Percentiles rank a stretch among this genome's conserved stretches.
Evolutionary conservation across 306 rosid genomes (phyloP).

Genomic region (Vigna radiata): DNA sequence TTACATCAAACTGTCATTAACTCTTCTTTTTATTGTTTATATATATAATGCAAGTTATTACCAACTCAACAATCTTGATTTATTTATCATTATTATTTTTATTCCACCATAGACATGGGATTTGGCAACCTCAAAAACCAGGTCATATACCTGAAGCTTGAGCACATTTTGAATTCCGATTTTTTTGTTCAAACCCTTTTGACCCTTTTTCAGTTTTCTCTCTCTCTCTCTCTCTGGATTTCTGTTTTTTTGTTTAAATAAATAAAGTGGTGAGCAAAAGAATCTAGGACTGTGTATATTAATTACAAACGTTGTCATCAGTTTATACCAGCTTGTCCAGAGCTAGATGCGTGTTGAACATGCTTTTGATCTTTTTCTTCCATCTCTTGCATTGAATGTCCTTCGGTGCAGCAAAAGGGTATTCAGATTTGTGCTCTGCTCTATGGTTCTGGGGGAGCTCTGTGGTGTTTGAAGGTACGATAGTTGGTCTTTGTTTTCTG

Average conservation of each 20-base stretch:
- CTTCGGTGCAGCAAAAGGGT: slow-evolving; percentile 16
- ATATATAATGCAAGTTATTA: neutral
- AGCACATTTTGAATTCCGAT: slow-evolving; percentile 23
- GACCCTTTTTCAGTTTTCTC: neutral
- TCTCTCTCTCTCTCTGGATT: neutral
- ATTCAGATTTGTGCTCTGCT: slow-evolving; percentile 32
- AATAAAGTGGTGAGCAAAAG: slow-evolving; percentile 11
- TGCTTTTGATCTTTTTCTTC: slow-evolving; percentile 29
- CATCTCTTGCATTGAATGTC: slow-evolving; percentile 28
- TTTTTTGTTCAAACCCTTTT: slow-evolving; percentile 10
- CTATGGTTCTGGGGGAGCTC: slow-evolving; percentile 22
- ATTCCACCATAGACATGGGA: neutral
- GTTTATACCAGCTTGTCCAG: slow-evolving; percentile 48
- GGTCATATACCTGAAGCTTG: neutral
- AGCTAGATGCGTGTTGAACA: slow-evolving; percentile 42
- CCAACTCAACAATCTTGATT: slow-evolving; percentile 29
- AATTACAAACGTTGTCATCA: slow-evolving; percentile 45
- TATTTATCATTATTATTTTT: neutral
- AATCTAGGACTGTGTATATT: slow-evolving; percentile 36
- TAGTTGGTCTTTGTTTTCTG: slow-evolving; percentile 22
- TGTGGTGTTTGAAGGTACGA: slow-evolving; percentile 40
- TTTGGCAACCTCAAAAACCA: slow-evolving; percentile 10
- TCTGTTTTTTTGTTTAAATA: neutral
- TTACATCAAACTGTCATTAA: slow-evolving; percentile 22
- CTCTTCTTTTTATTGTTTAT: slow-evolving; percentile 25